Evolutionary conservation across 495 filamentous ascomycete genomes (phyloP).

Genomic region (Glarea lozoyensis): DNA sequence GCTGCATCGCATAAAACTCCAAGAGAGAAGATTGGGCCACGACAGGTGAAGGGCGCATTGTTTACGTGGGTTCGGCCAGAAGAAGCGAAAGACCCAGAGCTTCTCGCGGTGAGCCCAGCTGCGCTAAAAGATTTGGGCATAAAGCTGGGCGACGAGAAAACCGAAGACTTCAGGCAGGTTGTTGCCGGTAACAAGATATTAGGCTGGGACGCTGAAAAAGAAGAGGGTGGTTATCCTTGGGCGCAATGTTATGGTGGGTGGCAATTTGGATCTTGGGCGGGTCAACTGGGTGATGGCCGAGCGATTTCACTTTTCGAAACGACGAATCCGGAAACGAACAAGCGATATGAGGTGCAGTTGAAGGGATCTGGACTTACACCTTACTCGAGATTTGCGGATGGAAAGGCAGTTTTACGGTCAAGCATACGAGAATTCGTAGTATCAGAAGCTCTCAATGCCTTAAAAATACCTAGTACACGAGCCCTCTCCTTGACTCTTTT

Average conservation of each 20-base stretch:
- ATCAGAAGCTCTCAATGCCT: slow-evolving; percentile 74
- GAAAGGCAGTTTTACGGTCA: slow-evolving; percentile 82
- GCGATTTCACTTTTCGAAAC: slow-evolving; percentile 90
- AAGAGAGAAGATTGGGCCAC: slow-evolving; percentile 65
- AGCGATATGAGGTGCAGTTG: slow-evolving; percentile 81
- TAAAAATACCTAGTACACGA: slow-evolving; percentile 77
- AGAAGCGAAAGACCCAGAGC: slow-evolving; percentile 54
- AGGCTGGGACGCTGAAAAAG: slow-evolving; percentile 49
- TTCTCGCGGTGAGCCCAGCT: slow-evolving; percentile 66
- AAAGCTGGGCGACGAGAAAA: slow-evolving; percentile 51
- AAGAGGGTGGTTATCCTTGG: slow-evolving; percentile 81
- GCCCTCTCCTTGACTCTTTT: slow-evolving; percentile 74
- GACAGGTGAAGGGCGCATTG: slow-evolving; percentile 74
- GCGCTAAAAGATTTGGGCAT: slow-evolving; percentile 78
- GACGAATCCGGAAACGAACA: slow-evolving; percentile 63
- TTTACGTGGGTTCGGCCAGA: slow-evolving; percentile 90
- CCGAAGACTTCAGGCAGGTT: slow-evolving; percentile 63
- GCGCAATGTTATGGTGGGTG: slow-evolving; percentile 95
- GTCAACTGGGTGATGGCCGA: slow-evolving; percentile 89
- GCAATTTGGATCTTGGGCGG: slow-evolving; percentile 85
- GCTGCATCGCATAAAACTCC: slow-evolving; percentile 69
- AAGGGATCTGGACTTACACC: slow-evolving; percentile 91
- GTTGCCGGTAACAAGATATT: slow-evolving; percentile 74
- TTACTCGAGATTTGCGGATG: slow-evolving; percentile 96
- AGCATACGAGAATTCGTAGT: slow-evolving; percentile 92